Evolutionary conservation across 305 asterid genomes (phyloP).

Genomic region (Fraxinus velutina): DNA sequence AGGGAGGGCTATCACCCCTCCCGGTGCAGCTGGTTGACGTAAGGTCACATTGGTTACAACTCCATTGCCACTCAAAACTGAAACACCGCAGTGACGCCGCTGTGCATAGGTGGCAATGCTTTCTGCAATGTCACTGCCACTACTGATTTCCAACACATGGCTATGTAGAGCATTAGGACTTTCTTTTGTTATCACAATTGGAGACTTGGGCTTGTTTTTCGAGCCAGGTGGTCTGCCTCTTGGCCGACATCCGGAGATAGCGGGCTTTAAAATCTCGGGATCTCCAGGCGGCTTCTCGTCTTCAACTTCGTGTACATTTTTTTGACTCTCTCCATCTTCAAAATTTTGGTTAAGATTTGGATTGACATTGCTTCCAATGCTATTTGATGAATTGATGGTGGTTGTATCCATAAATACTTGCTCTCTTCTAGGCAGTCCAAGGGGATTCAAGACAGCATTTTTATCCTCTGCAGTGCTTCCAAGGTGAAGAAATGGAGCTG

Average conservation of each 20-base stretch:
- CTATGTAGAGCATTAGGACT: constrained; percentile 75
- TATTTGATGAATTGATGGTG: constrained; percentile 29
- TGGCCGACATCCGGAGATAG: constrained; percentile 45
- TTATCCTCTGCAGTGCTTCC: constrained; percentile 34
- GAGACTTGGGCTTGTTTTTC: constrained; percentile 67
- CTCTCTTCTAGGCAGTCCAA: constrained; percentile 23
- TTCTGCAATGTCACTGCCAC: constrained; percentile 50
- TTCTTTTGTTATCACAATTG: constrained; percentile 62
- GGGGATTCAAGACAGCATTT: constrained; percentile 23
- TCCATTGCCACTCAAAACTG: constrained; percentile 72
- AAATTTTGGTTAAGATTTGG: constrained; percentile 32
- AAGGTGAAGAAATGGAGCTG: constrained; percentile 43
- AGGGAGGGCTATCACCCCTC: constrained; percentile 51
- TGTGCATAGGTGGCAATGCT: constrained; percentile 52
- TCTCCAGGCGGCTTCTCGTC: constrained; percentile 38
- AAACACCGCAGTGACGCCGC: constrained; percentile 67
- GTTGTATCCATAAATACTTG: constrained; percentile 28
- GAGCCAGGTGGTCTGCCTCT: constrained; percentile 82
- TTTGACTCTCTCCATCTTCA: constrained; percentile 25
- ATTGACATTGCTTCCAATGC: constrained; percentile 32
- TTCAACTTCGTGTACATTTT: constrained; percentile 22
- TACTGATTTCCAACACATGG: constrained; percentile 64
- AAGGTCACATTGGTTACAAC: constrained; percentile 55
- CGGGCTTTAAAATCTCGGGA: constrained; percentile 44
- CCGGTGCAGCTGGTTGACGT: constrained; percentile 60